These are phyloP conservation scores for Wickerhamomyces chaumierensis DNA, from an alignment of 805 yeast genomes.

Conservation along the genomic window DNA sequence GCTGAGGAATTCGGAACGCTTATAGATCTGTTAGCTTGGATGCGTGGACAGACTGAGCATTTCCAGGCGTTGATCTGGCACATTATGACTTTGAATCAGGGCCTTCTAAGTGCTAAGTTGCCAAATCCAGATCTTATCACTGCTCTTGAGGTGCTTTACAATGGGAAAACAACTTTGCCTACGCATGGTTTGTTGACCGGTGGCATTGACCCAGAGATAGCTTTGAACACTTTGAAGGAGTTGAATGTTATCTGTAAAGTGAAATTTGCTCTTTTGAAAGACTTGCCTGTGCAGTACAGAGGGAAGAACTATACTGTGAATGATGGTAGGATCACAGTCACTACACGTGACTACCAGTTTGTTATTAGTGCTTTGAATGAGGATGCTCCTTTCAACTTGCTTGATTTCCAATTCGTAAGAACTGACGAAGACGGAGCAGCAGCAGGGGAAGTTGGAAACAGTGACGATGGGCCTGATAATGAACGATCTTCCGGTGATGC, in stretches of 20 bases:
- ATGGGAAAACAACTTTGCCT: constrained; percentile 68
- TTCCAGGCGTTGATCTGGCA: constrained; percentile 55
- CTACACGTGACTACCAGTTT: constrained; percentile 56
- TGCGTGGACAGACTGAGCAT: constrained; percentile 65
- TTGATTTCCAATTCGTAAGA: constrained; percentile 51
- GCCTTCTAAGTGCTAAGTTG: constrained; percentile 77
- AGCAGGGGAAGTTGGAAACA: background rate
- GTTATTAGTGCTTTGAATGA: constrained; percentile 70
- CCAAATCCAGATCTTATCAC: constrained; percentile 88
- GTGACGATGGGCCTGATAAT: too few relatives aligned
- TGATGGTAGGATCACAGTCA: constrained; percentile 62
- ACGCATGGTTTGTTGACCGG: constrained; percentile 44
- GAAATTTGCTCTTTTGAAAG: constrained; percentile 55
- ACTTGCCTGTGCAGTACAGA: constrained; percentile 52
- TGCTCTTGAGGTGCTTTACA: constrained; percentile 71
- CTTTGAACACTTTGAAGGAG: constrained; percentile 50
- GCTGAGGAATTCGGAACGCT: constrained; percentile 60
- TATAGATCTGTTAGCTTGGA: constrained; percentile 83
- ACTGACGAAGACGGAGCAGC: constrained; percentile 14
- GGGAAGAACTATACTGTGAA: constrained; percentile 40
- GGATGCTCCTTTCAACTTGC: constrained; percentile 60
- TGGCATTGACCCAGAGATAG: constrained; percentile 42
- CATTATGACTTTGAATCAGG: constrained; percentile 54
- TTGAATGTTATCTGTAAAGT: constrained; percentile 65
- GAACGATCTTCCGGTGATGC: background rate